Evolutionary conservation across 257 asterid species (phyloP).

Genomic region (Solanum arcanum): DNA sequence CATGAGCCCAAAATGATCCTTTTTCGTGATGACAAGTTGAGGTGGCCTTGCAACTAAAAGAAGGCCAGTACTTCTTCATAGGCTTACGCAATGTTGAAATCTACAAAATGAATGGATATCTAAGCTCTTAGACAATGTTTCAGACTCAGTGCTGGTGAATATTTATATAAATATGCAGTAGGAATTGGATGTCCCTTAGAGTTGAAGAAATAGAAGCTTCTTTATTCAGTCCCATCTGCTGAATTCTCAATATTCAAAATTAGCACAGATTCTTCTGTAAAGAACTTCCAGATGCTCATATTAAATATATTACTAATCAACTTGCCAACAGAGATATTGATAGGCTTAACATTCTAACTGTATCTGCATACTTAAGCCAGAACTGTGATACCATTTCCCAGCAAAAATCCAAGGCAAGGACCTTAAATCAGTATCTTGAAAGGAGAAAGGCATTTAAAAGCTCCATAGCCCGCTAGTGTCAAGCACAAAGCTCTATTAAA

Average conservation of each 20-base stretch:
- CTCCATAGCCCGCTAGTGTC: not conserved
- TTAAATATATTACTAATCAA: not conserved
- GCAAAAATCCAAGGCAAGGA: not conserved
- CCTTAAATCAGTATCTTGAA: not conserved
- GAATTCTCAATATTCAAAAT: not conserved
- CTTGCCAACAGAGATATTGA: not conserved
- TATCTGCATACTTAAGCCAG: not conserved
- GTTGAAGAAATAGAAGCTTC: not conserved
- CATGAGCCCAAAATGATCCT: conserved; percentile 94
- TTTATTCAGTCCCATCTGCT: not conserved
- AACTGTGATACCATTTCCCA: not conserved
- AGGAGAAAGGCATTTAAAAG: not conserved
- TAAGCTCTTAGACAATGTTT: not conserved
- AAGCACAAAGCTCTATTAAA: not conserved
- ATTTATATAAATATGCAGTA: not conserved
- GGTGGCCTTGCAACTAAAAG: conserved; percentile 48
- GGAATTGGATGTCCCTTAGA: not conserved
- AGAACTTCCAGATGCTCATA: not conserved
- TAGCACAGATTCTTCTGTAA: not conserved
- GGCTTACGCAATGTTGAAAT: conserved; percentile 43
- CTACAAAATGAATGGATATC: conserved; percentile 20
- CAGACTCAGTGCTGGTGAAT: not conserved
- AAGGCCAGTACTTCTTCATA: conserved; percentile 71
- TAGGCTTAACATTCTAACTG: not conserved
- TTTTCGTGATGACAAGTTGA: conserved; percentile 66